Evolutionary conservation across 2,329 filamentous ascomycete species (phyloP), one percentile per base, ranked within the genome.

Genomic region (Aspergillus sp.): DNA sequence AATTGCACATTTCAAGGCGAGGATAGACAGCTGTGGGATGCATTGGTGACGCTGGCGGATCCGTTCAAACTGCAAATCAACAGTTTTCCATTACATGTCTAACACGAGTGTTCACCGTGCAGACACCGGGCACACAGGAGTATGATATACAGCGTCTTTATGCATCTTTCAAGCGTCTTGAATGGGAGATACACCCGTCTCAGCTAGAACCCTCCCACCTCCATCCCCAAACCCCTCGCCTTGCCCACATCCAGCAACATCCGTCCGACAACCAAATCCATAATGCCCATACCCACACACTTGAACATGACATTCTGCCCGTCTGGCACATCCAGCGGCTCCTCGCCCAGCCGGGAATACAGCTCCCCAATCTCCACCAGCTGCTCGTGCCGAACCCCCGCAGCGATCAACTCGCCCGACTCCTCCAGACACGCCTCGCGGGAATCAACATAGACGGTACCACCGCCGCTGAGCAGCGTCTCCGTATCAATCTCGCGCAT

Each of bases 361-460:
- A 77, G 44, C 51, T 75, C 67, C 0, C 76, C 76, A 56, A 78
- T 64, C 57, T 79, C 76, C 4, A 74, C 53, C 50, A 78, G 55
- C 44, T 76, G 66, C 1, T 68, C 65, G 16, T 61, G 64, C 2
- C 55, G 55, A 9, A 78, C 60, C 14, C 64, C 58, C 1, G 74
- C 76, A 45, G 61, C 66, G 33, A 77, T 73, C 30, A 79, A 52
- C 59, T 79, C 77, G 3, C 77, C 77, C 3, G 75, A 70, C 54
- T 79, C 75, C 44, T 73, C 66, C 46, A 78, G 58, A 54, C 74
- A 78, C 3, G 73, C 76, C 36, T 75, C 69, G 33, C 65, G 70
- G 8, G 60, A 78, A 57, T 90, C 88, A 4, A 90, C 88, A 4
- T 89, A 79, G 22, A 90, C 78, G 13, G 82, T 84, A 0, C 83